Conservation (phyloP, 768 basidiomycete genomes). For the Trametes maxima region DNA sequence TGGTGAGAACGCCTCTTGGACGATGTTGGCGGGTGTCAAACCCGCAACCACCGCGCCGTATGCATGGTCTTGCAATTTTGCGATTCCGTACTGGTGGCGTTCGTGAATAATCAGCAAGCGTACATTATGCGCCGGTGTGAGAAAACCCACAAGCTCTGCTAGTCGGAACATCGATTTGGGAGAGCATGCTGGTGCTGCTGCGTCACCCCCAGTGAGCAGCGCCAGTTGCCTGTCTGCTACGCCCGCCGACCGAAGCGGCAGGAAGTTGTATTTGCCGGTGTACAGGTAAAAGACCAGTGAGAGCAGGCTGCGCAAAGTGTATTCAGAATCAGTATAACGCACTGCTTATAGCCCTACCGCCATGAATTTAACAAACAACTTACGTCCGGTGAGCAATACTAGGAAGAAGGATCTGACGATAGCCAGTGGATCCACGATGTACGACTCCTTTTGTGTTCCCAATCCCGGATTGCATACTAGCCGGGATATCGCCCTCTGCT, state of each 20-base stretch:
- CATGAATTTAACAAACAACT: background rate
- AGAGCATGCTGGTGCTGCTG: conserved; percentile 2
- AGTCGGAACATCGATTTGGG: conserved; percentile 26
- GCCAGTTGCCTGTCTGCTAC: background rate
- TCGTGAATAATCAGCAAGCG: background rate
- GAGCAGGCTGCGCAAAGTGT: conserved; percentile 36
- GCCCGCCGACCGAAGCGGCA: conserved; percentile 32
- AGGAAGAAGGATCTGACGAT: conserved; percentile 13
- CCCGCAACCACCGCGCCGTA: conserved; percentile 8
- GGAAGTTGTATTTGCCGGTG: conserved; percentile 37
- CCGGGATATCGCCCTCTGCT: background rate
- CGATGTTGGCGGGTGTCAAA: conserved; percentile 22
- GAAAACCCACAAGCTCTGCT: conserved; percentile 21
- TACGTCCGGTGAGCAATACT: conserved; percentile 27
- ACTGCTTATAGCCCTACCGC: background rate
- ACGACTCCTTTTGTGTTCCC: background rate
- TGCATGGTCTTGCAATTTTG: conserved; percentile 20
- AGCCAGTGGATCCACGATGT: background rate
- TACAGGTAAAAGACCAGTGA: conserved; percentile 43
- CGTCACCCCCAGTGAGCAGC: background rate
- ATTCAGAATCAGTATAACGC: background rate
- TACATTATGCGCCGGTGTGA: too few relatives aligned
- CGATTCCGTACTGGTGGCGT: conserved; percentile 20
- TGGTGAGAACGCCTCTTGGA: conserved; percentile 31
- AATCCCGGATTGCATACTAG: background rate